These are phyloP conservation scores for Malassezia brasiliensis DNA, from an alignment of 1,284 basidiomycete species.

Conservation along the genomic window DNA sequence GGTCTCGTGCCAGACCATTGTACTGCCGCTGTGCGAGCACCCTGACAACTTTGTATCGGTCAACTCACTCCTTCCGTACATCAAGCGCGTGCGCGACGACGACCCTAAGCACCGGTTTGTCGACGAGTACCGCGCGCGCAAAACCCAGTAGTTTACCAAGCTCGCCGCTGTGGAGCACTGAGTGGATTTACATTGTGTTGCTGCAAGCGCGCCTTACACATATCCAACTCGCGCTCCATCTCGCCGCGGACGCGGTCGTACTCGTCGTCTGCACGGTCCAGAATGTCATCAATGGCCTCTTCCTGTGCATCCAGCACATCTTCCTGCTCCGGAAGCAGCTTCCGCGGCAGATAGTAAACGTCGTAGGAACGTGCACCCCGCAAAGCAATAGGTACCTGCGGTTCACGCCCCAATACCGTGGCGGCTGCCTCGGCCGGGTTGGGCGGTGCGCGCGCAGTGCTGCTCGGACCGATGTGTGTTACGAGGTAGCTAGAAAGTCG, in stretches of 20 bases:
- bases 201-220: constrained; percentile 1
- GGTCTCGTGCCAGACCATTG: constrained; percentile 29
- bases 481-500: constrained; percentile 21
- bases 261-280: constrained; percentile 19
- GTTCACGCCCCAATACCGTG: background rate
- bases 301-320: constrained; percentile 20
- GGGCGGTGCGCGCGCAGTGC: background rate
- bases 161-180: background rate
- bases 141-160: constrained; percentile 6
- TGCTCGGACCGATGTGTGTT: constrained; percentile 6
- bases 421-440: background rate
- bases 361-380: background rate
- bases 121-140: background rate
- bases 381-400: constrained; percentile 4
- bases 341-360: constrained; percentile 19
- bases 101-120: constrained; percentile 8
- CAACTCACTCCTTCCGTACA: constrained; percentile 16
- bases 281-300: constrained; percentile 12
- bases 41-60: constrained; percentile 22
- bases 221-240: constrained; percentile 9
- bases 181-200: background rate
- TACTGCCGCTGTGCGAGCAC: constrained; percentile 26
- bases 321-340: constrained; percentile 18
- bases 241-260: constrained; percentile 8
- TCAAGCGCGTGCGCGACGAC: constrained; percentile 21